phyloP scores from a whole-genome alignment of 129 eudicot genomes.

The Deinandra increscens region DNA sequence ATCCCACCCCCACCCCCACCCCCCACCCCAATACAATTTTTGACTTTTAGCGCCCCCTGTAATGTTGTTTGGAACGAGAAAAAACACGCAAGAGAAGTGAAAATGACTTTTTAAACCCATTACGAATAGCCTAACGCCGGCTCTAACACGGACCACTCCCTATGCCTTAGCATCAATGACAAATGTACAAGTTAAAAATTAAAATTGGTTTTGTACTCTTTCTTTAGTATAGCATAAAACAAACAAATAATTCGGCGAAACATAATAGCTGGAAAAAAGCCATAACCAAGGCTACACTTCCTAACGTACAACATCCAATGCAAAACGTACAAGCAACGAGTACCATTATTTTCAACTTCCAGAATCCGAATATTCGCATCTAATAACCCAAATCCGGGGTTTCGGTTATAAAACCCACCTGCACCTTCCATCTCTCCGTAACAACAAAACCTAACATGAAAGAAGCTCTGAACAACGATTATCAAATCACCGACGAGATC shows the following conservation, averaged over 20 bases:
- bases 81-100: too few relatives aligned
- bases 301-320: background rate
- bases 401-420: conserved; percentile 22
- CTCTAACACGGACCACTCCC: too few relatives aligned
- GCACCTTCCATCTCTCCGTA: conserved; percentile 15
- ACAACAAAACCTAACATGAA: conserved; percentile 41
- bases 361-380: conserved; percentile 36
- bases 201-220: too few relatives aligned
- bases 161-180: too few relatives aligned
- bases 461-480: conserved; percentile 53
- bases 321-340: conserved; percentile 5
- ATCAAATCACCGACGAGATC: conserved; percentile 57
- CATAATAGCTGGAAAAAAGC: background rate
- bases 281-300: background rate
- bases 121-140: too few relatives aligned
- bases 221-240: too few relatives aligned
- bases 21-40: too few relatives aligned
- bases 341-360: conserved; percentile 1
- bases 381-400: background rate
- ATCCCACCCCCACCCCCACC: too few relatives aligned
- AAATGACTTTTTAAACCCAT: too few relatives aligned
- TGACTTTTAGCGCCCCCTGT: too few relatives aligned
- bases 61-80: too few relatives aligned
- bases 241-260: background rate
- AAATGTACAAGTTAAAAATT: too few relatives aligned